phyloP scores from a whole-genome alignment of 139 green algal species.

The Pycnococcus provasolii region DNA sequence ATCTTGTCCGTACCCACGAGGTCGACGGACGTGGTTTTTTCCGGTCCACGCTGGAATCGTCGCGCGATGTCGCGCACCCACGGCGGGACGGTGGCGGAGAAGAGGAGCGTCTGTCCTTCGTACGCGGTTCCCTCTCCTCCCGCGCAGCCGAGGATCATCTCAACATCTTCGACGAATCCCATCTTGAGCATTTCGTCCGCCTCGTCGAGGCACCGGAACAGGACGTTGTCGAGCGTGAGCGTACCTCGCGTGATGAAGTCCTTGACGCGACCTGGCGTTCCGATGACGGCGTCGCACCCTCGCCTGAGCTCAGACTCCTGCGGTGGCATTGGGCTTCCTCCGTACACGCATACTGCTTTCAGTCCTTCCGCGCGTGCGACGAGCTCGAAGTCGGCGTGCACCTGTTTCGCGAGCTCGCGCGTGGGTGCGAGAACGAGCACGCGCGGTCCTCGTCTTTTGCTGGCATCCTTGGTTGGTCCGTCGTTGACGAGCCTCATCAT shows the following conservation, averaged over 20 bases:
- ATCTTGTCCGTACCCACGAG: constrained; percentile 77
- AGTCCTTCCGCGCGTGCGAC: constrained; percentile 61
- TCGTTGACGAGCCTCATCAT: constrained; percentile 60
- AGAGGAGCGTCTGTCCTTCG: constrained; percentile 91
- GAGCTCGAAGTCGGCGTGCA: constrained; percentile 69
- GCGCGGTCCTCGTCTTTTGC: constrained; percentile 35
- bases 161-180: constrained; percentile 99
- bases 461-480: background rate
- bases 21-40: constrained; percentile 64
- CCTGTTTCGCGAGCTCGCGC: constrained; percentile 90
- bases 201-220: constrained; percentile 91
- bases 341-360: constrained; percentile 79
- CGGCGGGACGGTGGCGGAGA: constrained; percentile 84
- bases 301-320: constrained; percentile 62
- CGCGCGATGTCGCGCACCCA: constrained; percentile 87
- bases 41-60: constrained; percentile 56
- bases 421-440: constrained; percentile 89
- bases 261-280: constrained; percentile 84
- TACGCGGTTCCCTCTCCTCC: constrained; percentile 19
- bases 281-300: constrained; percentile 92
- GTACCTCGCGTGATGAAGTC: constrained; percentile 80
- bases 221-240: constrained; percentile 62
- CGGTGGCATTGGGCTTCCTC: constrained; percentile 66
- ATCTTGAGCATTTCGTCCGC: constrained; percentile 99
- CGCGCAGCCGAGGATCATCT: constrained; percentile 74